These are phyloP conservation scores for Ustilago esculenta DNA, from an alignment of 1,284 basidiomycete genomes.

Conservation along the genomic window DNA sequence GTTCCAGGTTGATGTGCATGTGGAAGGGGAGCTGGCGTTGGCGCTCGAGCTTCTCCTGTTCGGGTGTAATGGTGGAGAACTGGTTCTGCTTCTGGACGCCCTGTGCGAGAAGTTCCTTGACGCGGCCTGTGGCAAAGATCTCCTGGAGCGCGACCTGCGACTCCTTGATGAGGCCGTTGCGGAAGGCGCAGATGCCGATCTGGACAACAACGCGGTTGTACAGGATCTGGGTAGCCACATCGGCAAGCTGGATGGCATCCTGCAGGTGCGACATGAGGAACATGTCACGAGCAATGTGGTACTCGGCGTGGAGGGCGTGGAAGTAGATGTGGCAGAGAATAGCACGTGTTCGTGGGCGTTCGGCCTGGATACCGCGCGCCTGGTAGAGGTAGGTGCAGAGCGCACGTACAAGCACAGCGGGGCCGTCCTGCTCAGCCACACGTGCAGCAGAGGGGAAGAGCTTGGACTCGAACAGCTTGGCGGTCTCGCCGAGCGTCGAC, in stretches of 20 bases:
- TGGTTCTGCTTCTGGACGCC: conserved; percentile 88
- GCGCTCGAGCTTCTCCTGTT: conserved; percentile 96
- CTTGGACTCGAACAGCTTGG: conserved; percentile 63
- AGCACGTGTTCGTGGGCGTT: conserved; percentile 87
- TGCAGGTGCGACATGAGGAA: conserved; percentile 98
- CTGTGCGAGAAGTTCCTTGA: conserved; percentile 96
- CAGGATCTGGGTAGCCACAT: conserved; percentile 95
- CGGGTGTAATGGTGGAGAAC: conserved; percentile 81
- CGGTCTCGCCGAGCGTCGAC: conserved; percentile 67
- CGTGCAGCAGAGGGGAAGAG: conserved; percentile 56
- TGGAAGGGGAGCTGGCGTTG: conserved; percentile 97
- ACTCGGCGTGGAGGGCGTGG: conserved; percentile 94
- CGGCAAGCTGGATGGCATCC: conserved; percentile 92
- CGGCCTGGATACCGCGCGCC: conserved; percentile 77
- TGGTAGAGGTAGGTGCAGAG: conserved; percentile 94
- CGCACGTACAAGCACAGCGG: conserved; percentile 80
- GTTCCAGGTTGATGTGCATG: conserved; percentile 99
- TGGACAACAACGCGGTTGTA: conserved; percentile 98
- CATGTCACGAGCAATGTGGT: conserved; percentile 97
- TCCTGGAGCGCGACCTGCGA: conserved; percentile 91
- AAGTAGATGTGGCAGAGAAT: conserved; percentile 95
- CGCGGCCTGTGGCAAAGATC: conserved; percentile 91
- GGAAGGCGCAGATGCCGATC: conserved; percentile 95
- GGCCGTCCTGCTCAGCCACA: conserved; percentile 64
- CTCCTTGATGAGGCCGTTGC: conserved; percentile 92